Percentiles rank a stretch among this genome's conserved stretches.
Conservation (phyloP, 441 rosid species). For the Rhodomyrtus psidioides region DNA sequence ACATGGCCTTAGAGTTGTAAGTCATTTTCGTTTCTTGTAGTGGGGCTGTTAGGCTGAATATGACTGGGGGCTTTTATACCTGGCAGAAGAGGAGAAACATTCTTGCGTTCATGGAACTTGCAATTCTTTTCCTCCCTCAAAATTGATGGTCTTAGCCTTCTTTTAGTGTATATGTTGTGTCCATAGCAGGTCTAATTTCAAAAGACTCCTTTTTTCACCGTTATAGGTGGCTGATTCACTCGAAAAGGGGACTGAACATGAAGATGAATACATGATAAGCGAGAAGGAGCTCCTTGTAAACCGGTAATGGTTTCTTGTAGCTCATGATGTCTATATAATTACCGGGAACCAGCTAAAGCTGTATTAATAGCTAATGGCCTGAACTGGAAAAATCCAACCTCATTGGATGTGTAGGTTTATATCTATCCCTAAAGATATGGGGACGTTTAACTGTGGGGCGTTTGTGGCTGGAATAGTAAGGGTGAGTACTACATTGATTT, state of each 20-base stretch:
- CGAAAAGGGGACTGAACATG: conserved; percentile 98
- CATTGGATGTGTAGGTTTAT: conserved; percentile 51
- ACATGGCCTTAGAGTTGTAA: background rate
- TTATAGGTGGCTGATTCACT: conserved; percentile 93
- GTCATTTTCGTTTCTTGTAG: background rate
- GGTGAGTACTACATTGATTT: conserved; percentile 35
- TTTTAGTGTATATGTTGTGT: background rate
- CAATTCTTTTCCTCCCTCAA: background rate
- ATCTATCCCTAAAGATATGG: conserved; percentile 97
- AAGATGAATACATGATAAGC: conserved; percentile 99
- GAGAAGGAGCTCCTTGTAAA: conserved; percentile 97
- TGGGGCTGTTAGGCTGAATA: background rate
- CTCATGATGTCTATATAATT: background rate
- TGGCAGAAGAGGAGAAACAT: background rate
- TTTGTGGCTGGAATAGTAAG: conserved; percentile 96
- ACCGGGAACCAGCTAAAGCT: background rate
- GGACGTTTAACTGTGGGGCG: conserved; percentile 94
- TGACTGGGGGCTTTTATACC: background rate
- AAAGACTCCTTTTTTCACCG: background rate
- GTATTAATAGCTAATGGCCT: background rate
- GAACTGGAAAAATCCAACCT: background rate
- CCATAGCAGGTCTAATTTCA: background rate
- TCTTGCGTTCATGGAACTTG: background rate
- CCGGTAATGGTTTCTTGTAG: conserved; percentile 32
- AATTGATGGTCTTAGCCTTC: background rate